Evolutionary conservation across 1,284 basidiomycete species (phyloP).

Genomic region (Leccinum proliferum): DNA sequence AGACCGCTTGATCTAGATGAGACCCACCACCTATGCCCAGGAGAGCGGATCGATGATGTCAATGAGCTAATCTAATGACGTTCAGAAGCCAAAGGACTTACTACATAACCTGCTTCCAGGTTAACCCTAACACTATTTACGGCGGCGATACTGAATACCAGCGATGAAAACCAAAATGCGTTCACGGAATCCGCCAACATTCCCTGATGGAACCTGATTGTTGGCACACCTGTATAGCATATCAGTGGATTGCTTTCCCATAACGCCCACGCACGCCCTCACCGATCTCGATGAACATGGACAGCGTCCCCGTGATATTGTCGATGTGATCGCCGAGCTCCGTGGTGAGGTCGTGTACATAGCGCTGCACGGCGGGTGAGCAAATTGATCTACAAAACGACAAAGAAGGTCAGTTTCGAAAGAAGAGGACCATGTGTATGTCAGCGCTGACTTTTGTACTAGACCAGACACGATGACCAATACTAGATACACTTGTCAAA

Average conservation of each 20-base stretch:
- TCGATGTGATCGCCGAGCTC: constrained; percentile 54
- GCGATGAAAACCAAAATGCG: constrained; percentile 55
- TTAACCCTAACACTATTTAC: constrained; percentile 53
- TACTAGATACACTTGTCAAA: constrained; percentile 23
- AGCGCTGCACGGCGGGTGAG: constrained; percentile 48
- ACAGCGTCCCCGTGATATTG: constrained; percentile 44
- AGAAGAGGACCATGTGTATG: not conserved
- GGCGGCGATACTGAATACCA: constrained; percentile 57
- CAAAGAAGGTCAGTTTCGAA: constrained; percentile 11
- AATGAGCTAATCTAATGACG: constrained; percentile 13
- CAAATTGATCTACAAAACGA: constrained; percentile 40
- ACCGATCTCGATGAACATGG: constrained; percentile 53
- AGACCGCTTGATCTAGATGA: constrained; percentile 56
- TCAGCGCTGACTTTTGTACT: constrained; percentile 30
- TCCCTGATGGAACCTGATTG: constrained; percentile 52
- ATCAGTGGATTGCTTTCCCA: constrained; percentile 18
- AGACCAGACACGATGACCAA: constrained; percentile 30
- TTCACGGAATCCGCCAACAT: constrained; percentile 42
- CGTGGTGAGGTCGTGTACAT: constrained; percentile 47
- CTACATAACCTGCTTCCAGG: constrained; percentile 60
- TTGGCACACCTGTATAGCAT: constrained; percentile 45
- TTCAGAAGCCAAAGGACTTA: constrained; percentile 30
- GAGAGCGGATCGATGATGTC: constrained; percentile 44
- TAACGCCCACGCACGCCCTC: constrained; percentile 20
- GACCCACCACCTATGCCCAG: constrained; percentile 48